Evolutionary conservation across 2,329 filamentous ascomycete genomes (phyloP), one percentile per base, ranked within the genome.

Genomic region (Aureobasidium lini): DNA sequence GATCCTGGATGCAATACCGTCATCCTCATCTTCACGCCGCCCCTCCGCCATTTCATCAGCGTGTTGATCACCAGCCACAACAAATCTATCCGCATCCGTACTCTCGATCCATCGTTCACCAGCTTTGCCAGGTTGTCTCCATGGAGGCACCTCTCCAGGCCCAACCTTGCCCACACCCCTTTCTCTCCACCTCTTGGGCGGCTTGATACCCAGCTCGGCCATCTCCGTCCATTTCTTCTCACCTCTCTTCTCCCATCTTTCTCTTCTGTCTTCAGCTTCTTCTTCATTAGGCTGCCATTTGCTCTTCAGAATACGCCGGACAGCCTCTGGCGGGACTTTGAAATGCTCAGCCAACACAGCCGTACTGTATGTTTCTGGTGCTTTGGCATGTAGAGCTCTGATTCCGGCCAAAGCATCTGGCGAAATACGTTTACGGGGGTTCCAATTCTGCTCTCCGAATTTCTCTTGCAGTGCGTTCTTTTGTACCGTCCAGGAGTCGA

Each of bases 391-490:
- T 36, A 99, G 78, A 18, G 89, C 86, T 43, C 91, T 85, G 66
- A 99, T 95, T 43, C 91, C 92, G n/a, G 89, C 86, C 34, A 96
- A 78, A 1, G 92, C 90, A 72, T 97, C 93, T 0, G 94, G 94
- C 0, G 94, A 97, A 9, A 99, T 81, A 61, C 86, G 86, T 73
- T 95, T 96, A 50, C 83, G 81, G 32, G 94, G 93, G 31, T 81
- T 80, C 92, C 93, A 99, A 9, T 86, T 76, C 40, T 75, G 84
- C 7, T 86, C 82, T 1, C 84, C 84, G 64, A 96, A 94, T 69
- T 97, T 99, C 62, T 83, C 73, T 66, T 86, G 82, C 37, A 95
- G 74, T 0, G 85, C 87, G 1, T 76, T 76, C 71, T 96, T 96
- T 65, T 96, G 88, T 13, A 83, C 71, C 70, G 83, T 80, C 94